Conservation (phyloP, 371 early-diverging fungal species). For the Capniomyces stellatus region DNA sequence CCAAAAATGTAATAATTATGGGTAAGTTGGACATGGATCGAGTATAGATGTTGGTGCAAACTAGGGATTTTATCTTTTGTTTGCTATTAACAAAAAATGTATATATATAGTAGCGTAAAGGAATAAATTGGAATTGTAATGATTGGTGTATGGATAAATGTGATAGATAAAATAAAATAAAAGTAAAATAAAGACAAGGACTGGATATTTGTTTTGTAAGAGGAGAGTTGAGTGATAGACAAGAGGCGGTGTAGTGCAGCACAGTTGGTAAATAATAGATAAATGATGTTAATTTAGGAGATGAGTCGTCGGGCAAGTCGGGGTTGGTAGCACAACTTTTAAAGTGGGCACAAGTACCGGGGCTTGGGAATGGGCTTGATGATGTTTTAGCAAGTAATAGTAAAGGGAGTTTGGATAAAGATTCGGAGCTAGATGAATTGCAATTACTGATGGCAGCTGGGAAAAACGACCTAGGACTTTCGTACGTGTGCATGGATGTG, state of each 20-base stretch:
- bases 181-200: too few relatives aligned
- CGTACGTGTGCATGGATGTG: constrained; percentile 67
- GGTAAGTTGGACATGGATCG: background rate
- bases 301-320: constrained; percentile 55
- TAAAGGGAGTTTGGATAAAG: constrained; percentile 22
- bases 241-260: too few relatives aligned
- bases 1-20: constrained; percentile 3
- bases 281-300: constrained; percentile 26
- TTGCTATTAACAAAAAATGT: too few relatives aligned
- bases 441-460: constrained; percentile 27
- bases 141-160: too few relatives aligned
- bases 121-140: too few relatives aligned
- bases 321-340: constrained; percentile 47
- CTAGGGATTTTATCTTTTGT: constrained; percentile 2
- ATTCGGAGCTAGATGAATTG: constrained; percentile 28
- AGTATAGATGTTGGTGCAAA: constrained; percentile 1
- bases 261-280: background rate
- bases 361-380: constrained; percentile 14
- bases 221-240: too few relatives aligned
- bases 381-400: constrained; percentile 21
- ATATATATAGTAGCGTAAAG: too few relatives aligned
- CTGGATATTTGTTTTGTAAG: too few relatives aligned
- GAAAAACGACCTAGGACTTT: constrained; percentile 58
- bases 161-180: too few relatives aligned
- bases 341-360: constrained; percentile 29